phyloP scores from a whole-genome alignment of 2,329 filamentous ascomycete species.

The Pseudogymnoascus sp. region DNA sequence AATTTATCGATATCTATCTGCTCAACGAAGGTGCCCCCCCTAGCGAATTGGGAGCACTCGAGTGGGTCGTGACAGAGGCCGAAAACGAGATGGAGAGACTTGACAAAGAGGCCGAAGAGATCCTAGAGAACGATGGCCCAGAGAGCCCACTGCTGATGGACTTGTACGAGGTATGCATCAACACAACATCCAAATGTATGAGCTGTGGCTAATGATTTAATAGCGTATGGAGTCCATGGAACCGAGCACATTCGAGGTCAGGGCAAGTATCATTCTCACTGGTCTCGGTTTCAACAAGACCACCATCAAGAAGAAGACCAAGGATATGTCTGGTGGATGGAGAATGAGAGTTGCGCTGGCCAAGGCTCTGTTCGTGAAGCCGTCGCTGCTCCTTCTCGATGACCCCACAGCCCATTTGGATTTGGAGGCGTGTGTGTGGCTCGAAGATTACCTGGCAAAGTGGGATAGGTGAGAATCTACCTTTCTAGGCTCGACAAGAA shows the following conservation, averaged over 20 bases:
- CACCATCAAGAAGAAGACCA: slow-evolving; percentile 98
- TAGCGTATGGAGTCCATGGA: slow-evolving; percentile 99
- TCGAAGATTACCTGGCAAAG: slow-evolving; percentile 99
- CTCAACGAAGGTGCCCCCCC: slow-evolving; percentile 94
- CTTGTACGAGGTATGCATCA: slow-evolving; percentile 73
- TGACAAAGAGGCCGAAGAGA: slow-evolving; percentile 80
- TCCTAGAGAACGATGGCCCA: slow-evolving; percentile 86
- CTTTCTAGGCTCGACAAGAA: neutral
- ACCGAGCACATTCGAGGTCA: slow-evolving; percentile 90
- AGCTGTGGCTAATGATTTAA: slow-evolving; percentile 16
- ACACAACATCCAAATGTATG: neutral
- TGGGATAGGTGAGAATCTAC: slow-evolving; percentile 55
- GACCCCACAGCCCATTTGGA: slow-evolving; percentile 99
- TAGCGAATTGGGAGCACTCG: slow-evolving; percentile 80
- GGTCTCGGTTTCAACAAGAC: slow-evolving; percentile 99
- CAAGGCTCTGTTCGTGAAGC: slow-evolving; percentile 98
- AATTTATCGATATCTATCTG: slow-evolving; percentile 96
- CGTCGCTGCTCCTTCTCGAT: slow-evolving; percentile 88
- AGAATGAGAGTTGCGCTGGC: slow-evolving; percentile 97
- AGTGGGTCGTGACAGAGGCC: slow-evolving; percentile 95
- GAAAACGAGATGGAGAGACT: slow-evolving; percentile 87
- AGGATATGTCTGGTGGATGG: slow-evolving; percentile 99
- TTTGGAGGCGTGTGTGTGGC: slow-evolving; percentile 98
- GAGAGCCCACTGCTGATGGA: slow-evolving; percentile 87
- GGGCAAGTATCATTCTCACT: slow-evolving; percentile 91